Conservation (phyloP, 768 basidiomycete species). For the Tylopilus rubrobrunneus region DNA sequence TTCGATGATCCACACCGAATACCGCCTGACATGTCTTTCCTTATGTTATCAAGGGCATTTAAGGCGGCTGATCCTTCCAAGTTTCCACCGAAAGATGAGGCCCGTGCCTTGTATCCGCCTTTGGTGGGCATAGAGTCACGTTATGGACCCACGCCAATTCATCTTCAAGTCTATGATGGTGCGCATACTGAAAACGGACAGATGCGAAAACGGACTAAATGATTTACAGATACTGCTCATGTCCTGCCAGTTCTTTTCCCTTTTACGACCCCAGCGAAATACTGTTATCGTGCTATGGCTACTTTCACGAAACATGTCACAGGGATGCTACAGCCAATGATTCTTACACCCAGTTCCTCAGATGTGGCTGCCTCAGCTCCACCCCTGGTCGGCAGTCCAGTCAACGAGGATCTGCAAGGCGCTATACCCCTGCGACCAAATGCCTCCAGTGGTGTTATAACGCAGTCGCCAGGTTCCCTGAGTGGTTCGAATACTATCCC, state of each 20-base stretch:
- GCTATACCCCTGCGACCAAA: neutral
- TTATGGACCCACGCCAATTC: constrained; percentile 69
- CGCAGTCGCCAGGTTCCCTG: neutral
- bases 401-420: neutral
- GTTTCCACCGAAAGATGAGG: constrained; percentile 49
- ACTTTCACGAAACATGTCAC: constrained; percentile 66
- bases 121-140: constrained; percentile 52
- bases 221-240: constrained; percentile 58
- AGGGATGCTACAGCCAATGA: constrained; percentile 33
- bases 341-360: constrained; percentile 9
- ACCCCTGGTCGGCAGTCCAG: constrained; percentile 1
- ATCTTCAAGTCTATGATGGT: constrained; percentile 93
- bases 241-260: constrained; percentile 70
- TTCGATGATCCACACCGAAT: neutral
- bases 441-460: neutral
- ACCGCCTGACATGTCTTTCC: neutral
- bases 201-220: constrained; percentile 14
- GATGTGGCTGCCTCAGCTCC: constrained; percentile 1
- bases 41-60: constrained; percentile 60
- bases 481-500: neutral
- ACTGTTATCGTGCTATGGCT: constrained; percentile 75
- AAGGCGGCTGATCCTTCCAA: constrained; percentile 82
- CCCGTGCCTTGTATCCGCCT: constrained; percentile 51
- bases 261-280: constrained; percentile 76
- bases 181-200: constrained; percentile 13